phyloP scores from a whole-genome alignment of 1,139 yeast species.

The Hansenula lynferdii region DNA sequence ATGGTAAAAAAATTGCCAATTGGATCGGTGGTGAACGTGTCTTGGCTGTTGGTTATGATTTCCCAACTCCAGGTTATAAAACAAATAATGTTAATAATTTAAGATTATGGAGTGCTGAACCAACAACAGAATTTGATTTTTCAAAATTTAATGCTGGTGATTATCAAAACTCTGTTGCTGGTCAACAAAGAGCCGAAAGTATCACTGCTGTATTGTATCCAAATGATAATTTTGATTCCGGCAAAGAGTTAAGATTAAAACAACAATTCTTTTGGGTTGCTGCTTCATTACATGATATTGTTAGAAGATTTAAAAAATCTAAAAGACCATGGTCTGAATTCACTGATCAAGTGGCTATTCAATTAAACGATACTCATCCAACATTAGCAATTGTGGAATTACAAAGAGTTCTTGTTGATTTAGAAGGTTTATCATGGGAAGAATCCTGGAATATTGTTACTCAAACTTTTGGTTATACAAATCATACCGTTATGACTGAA shows the following conservation, averaged over 20 bases:
- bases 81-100: conserved; percentile 83
- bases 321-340: conserved; percentile 78
- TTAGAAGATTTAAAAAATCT: conserved; percentile 82
- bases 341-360: conserved; percentile 86
- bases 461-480: conserved; percentile 83
- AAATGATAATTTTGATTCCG: conserved; percentile 86
- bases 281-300: conserved; percentile 87
- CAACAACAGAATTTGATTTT: conserved; percentile 90
- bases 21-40: conserved; percentile 93
- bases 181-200: conserved; percentile 86
- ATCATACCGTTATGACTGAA: conserved; percentile 93
- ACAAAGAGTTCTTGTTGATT: conserved; percentile 80
- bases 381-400: conserved; percentile 88
- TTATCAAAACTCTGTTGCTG: conserved; percentile 76
- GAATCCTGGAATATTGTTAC: conserved; percentile 84
- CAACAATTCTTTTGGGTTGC: conserved; percentile 98
- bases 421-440: conserved; percentile 77
- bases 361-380: conserved; percentile 94
- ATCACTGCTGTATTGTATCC: conserved; percentile 91
- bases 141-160: conserved; percentile 91
- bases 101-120: conserved; percentile 87
- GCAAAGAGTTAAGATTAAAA: conserved; percentile 88
- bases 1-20: conserved; percentile 43
- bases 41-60: conserved; percentile 87
- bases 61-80: conserved; percentile 89